phyloP scores from a whole-genome alignment of 2,329 filamentous ascomycete genomes.

The Hypoxylon sp. region DNA sequence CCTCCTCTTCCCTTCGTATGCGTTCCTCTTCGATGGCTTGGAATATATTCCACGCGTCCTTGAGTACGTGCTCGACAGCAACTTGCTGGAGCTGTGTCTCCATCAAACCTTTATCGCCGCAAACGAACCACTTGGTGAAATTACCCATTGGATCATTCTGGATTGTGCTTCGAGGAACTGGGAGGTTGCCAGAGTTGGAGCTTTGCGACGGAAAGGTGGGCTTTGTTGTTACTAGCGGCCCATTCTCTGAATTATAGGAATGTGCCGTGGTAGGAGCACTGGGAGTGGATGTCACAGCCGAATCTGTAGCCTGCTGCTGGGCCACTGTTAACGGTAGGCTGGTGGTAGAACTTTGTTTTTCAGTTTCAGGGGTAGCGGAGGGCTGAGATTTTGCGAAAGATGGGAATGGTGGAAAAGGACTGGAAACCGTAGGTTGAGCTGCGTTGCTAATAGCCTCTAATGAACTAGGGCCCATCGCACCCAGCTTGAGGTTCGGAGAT shows the following conservation, averaged over 20 bases:
- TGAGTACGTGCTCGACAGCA: conserved; percentile 63
- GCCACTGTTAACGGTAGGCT: not conserved
- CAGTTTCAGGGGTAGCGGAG: not conserved
- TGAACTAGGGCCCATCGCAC: conserved; percentile 6
- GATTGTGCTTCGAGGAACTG: conserved; percentile 33
- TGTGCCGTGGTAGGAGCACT: not conserved
- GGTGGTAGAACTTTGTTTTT: not conserved
- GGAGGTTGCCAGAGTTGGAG: not conserved
- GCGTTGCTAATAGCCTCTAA: conserved; percentile 6
- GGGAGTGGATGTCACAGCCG: not conserved
- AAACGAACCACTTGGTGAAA: conserved; percentile 69
- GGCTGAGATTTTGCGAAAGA: conserved; percentile 2
- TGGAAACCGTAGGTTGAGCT: not conserved
- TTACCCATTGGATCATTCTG: conserved; percentile 62
- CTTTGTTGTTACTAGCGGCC: not conserved
- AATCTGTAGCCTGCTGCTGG: conserved; percentile 6
- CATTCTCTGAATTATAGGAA: conserved; percentile 1
- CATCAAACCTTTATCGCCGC: conserved; percentile 68
- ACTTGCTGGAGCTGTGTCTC: conserved; percentile 63
- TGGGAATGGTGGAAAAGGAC: not conserved
- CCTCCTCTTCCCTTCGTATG: conserved; percentile 64
- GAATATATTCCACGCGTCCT: conserved; percentile 59
- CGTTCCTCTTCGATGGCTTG: conserved; percentile 60
- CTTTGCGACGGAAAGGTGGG: not conserved
- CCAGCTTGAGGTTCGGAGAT: conserved; percentile 16